Conservation (phyloP, 148 eudicot species). For the Hydrangea macrophylla region DNA sequence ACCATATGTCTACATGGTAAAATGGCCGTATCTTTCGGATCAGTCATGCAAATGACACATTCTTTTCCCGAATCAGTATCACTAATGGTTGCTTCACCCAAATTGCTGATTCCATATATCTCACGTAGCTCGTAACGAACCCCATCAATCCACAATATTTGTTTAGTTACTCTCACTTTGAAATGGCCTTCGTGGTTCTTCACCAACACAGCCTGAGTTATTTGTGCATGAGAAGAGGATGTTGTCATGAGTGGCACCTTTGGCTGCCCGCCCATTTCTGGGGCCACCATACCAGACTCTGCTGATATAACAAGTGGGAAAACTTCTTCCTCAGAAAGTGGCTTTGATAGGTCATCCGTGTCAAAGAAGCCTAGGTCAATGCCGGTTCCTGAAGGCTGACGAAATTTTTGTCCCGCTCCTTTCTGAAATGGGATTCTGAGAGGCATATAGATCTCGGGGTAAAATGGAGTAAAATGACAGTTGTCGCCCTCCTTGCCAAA, state of each 20-base stretch:
- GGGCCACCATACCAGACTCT: slow-evolving; percentile 28
- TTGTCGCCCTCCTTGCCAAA: slow-evolving; percentile 45
- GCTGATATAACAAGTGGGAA: slow-evolving; percentile 51
- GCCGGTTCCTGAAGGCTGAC: slow-evolving; percentile 52
- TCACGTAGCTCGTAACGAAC: slow-evolving; percentile 49
- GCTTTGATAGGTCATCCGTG: slow-evolving; percentile 35
- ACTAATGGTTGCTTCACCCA: slow-evolving; percentile 27
- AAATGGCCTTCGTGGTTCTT: slow-evolving; percentile 29
- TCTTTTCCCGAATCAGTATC: slow-evolving; percentile 48
- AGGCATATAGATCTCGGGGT: slow-evolving; percentile 26
- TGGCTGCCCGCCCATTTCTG: slow-evolving; percentile 7
- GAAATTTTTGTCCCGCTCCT: slow-evolving; percentile 45
- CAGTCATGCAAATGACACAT: slow-evolving; percentile 57
- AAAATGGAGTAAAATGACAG: slow-evolving; percentile 26
- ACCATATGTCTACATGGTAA: slow-evolving; percentile 63
- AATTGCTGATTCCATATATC: slow-evolving; percentile 42
- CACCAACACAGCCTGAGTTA: slow-evolving; percentile 51
- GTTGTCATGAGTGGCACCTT: slow-evolving; percentile 10
- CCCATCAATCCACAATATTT: slow-evolving; percentile 45
- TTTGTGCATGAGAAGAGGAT: slow-evolving; percentile 33
- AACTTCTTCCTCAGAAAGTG: slow-evolving; percentile 33
- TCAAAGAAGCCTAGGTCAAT: slow-evolving; percentile 43
- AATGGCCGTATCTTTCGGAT: slow-evolving; percentile 45
- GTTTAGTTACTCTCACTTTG: slow-evolving; percentile 44
- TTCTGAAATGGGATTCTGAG: slow-evolving; percentile 40